Percentiles rank a stretch among this genome's conserved stretches.
Conservation (phyloP, 345 rosid species). For the Bretschneidera sinensis region DNA sequence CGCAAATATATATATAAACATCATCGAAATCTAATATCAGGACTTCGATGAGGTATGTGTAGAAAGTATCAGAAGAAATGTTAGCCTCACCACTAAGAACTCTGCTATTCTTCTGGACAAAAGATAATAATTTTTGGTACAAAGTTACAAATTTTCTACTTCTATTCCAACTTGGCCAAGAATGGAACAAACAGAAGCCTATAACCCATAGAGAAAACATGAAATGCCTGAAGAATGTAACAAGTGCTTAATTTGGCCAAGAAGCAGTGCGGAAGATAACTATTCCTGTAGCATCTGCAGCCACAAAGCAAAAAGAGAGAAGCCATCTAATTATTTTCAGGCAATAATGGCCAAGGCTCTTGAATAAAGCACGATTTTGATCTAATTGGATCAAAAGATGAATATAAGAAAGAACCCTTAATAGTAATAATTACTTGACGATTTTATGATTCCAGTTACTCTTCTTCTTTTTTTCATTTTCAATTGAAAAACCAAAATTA, state of each 20-base stretch:
- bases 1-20: not conserved
- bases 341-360: not conserved
- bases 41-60: not conserved
- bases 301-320: conserved; percentile 6
- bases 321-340: not conserved
- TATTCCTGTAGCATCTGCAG: conserved; percentile 25
- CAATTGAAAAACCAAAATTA: not conserved
- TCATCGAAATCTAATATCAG: not conserved
- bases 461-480: too few species aligned
- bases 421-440: too few species aligned
- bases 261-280: not conserved
- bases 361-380: not conserved
- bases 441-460: too few species aligned
- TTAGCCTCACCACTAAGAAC: not conserved
- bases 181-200: too few species aligned
- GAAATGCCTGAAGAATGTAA: not conserved
- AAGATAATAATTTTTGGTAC: not conserved
- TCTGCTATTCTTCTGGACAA: not conserved
- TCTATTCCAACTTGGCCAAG: not conserved
- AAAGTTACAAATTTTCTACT: not conserved
- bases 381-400: not conserved
- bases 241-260: not conserved
- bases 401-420: not conserved
- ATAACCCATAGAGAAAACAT: too few species aligned
- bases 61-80: not conserved